Evolutionary conservation across 225 moss, liverwort and hornwort species (phyloP).

Genomic region (Bryoerythrophyllum caledonicum): DNA sequence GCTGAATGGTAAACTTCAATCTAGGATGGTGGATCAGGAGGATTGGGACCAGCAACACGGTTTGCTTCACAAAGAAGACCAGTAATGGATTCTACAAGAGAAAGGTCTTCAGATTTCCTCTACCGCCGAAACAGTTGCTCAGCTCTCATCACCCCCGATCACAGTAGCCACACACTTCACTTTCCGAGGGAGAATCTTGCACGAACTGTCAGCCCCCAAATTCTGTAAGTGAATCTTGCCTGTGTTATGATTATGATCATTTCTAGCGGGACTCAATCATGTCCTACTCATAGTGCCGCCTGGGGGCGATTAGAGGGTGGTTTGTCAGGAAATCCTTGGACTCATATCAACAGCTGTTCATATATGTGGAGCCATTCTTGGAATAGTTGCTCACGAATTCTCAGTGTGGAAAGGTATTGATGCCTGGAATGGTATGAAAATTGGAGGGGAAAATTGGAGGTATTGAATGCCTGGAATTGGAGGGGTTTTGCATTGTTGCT

Average conservation of each 20-base stretch:
- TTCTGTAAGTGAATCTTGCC: slow-evolving; percentile 32
- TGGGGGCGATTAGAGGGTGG: not conserved
- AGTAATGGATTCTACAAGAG: slow-evolving; percentile 41
- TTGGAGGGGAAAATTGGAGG: too few species aligned
- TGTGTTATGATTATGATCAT: not conserved
- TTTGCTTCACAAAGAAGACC: slow-evolving; percentile 54
- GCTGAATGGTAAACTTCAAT: slow-evolving; percentile 16
- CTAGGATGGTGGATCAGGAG: slow-evolving; percentile 48
- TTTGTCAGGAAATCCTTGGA: not conserved
- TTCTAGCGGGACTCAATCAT: not conserved
- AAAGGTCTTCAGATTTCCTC: slow-evolving; percentile 31
- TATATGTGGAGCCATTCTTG: not conserved
- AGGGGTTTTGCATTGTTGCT: not conserved
- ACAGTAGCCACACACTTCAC: slow-evolving; percentile 27
- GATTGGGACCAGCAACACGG: slow-evolving; percentile 44
- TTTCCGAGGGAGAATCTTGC: slow-evolving; percentile 33
- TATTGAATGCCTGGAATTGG: too few species aligned
- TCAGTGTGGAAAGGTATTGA: not conserved
- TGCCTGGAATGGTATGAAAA: not conserved
- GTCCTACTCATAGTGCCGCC: too few species aligned
- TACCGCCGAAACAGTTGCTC: slow-evolving; percentile 38
- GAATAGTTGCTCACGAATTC: not conserved
- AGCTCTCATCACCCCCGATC: slow-evolving; percentile 30
- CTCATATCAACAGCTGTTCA: not conserved
- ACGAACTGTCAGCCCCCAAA: slow-evolving; percentile 28